Evolutionary conservation across 306 rosid genomes (phyloP).

Genomic region (Cucumis cinereus): DNA sequence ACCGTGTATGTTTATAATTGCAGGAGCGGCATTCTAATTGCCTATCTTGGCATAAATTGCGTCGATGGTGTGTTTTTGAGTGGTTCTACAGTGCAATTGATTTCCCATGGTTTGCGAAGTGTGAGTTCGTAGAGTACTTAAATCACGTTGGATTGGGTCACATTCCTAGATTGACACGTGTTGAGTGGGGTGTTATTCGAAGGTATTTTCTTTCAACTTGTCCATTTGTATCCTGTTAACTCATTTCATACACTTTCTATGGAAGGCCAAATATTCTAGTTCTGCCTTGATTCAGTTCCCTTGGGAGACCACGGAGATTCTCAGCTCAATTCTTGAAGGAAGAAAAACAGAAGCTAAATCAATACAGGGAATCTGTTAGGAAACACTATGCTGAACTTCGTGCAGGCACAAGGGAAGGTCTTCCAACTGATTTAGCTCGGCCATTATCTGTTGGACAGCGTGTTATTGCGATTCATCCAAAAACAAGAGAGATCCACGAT

Average conservation of each 20-base stretch:
- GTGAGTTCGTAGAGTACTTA: conserved; percentile 86
- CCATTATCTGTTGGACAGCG: conserved; percentile 82
- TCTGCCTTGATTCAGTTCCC: conserved; percentile 59
- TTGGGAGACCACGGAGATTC: conserved; percentile 88
- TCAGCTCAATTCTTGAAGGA: conserved; percentile 70
- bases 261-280: conserved; percentile 10
- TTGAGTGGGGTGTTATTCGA: conserved; percentile 94
- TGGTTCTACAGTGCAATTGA: conserved; percentile 97
- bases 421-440: conserved; percentile 77
- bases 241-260: conserved; percentile 6
- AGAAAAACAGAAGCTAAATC: conserved; percentile 78
- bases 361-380: conserved; percentile 80
- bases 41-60: conserved; percentile 50
- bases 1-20: not conserved
- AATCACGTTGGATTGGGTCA: conserved; percentile 92
- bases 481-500: conserved; percentile 60
- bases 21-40: conserved; percentile 68
- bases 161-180: conserved; percentile 85
- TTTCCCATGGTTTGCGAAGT: conserved; percentile 92
- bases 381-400: conserved; percentile 74
- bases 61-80: conserved; percentile 84
- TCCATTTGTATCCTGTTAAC: conserved; percentile 10
- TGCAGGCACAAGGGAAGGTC: conserved; percentile 75
- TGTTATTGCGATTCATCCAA: conserved; percentile 72
- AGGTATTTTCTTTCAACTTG: conserved; percentile 42